Evolutionary conservation across 2,329 filamentous ascomycete genomes (phyloP).

Genomic region (Penicillium sp.): DNA sequence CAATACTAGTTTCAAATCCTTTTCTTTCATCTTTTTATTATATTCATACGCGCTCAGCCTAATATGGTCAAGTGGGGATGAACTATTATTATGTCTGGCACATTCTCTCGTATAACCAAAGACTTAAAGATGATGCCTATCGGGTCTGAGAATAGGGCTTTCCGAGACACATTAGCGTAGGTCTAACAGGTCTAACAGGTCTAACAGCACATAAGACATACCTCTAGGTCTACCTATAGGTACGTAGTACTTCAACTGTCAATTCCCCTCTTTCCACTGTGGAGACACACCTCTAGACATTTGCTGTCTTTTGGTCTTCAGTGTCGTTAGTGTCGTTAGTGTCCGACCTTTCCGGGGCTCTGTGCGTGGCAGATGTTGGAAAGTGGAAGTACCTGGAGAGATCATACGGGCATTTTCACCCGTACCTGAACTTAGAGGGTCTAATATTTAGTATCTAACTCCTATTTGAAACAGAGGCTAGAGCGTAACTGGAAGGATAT

Average conservation of each 20-base stretch:
- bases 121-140: slow-evolving; percentile 1
- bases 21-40: neutral
- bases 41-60: neutral
- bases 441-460: neutral
- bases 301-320: neutral
- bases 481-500: neutral
- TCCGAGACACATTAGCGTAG: neutral
- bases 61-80: neutral
- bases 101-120: slow-evolving; percentile 1
- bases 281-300: neutral
- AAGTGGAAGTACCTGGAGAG: neutral
- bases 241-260: neutral
- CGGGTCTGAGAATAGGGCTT: neutral
- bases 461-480: neutral
- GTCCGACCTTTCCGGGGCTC: neutral
- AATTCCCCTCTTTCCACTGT: neutral
- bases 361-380: slow-evolving; percentile 1
- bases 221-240: neutral
- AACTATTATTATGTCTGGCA: neutral
- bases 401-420: neutral
- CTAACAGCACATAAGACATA: slow-evolving; percentile 3
- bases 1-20: neutral
- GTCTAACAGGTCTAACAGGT: neutral
- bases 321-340: neutral
- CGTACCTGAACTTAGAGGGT: neutral